Conservation (phyloP, 805 yeast genomes). For the Jamesozyma lodderae region DNA sequence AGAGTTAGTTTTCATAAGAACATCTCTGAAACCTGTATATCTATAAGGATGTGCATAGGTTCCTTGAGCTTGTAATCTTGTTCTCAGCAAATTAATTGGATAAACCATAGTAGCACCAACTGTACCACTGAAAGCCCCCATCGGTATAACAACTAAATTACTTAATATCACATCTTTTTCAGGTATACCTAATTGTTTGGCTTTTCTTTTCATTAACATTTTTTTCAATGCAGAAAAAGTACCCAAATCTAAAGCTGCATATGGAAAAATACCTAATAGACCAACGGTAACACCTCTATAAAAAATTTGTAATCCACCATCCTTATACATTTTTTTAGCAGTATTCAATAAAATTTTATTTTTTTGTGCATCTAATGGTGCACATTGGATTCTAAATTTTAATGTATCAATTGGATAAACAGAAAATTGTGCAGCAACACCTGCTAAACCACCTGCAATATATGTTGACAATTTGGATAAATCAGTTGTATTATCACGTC, state of each 20-base stretch:
- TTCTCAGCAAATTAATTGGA: constrained; percentile 83
- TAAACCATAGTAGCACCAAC: constrained; percentile 94
- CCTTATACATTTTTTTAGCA: constrained; percentile 63
- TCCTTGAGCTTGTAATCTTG: constrained; percentile 96
- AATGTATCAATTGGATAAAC: constrained; percentile 95
- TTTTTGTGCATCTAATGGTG: constrained; percentile 66
- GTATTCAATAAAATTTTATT: constrained; percentile 53
- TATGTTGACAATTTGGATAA: constrained; percentile 74
- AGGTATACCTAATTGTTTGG: constrained; percentile 41
- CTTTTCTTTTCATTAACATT: constrained; percentile 59
- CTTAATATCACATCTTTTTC: constrained; percentile 66
- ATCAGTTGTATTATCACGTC: constrained; percentile 58
- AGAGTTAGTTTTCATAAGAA: constrained; percentile 60
- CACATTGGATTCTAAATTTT: constrained; percentile 90
- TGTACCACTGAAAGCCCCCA: constrained; percentile 94
- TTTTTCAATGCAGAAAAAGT: constrained; percentile 81
- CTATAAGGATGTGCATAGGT: constrained; percentile 89
- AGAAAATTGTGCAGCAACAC: constrained; percentile 83
- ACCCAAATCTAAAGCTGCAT: constrained; percentile 93
- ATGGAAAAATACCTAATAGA: constrained; percentile 93
- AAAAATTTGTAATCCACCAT: constrained; percentile 71
- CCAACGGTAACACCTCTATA: constrained; percentile 88
- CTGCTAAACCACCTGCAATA: constrained; percentile 92
- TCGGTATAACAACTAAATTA: constrained; percentile 68
- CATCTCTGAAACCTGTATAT: constrained; percentile 74